phyloP scores from a whole-genome alignment of 2,329 filamentous ascomycete species.

The Venturia carpophila region DNA sequence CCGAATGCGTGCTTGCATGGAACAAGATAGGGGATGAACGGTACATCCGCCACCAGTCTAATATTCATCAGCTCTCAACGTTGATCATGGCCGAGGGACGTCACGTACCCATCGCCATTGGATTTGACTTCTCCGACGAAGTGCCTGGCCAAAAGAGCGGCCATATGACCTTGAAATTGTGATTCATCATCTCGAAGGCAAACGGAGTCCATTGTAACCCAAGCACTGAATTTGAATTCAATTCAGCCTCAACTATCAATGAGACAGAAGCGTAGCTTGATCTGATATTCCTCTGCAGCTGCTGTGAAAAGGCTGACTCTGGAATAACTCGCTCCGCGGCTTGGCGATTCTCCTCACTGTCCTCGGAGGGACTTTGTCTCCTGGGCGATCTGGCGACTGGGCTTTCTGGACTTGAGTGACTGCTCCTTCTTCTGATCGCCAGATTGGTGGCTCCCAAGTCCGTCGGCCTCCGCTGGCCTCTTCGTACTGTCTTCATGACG shows the following conservation, averaged over 20 bases:
- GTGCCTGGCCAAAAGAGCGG: slow-evolving; percentile 7
- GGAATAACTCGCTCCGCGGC: neutral
- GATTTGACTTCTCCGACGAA: neutral
- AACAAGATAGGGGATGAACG: neutral
- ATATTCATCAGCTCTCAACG: neutral
- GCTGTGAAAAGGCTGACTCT: neutral
- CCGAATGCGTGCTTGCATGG: slow-evolving; percentile 8
- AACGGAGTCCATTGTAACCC: neutral
- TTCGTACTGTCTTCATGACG: slow-evolving; percentile 11
- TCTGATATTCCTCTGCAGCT: neutral
- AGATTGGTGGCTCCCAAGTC: neutral
- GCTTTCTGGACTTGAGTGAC: neutral
- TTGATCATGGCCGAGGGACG: neutral
- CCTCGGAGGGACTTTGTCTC: neutral
- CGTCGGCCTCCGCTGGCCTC: neutral
- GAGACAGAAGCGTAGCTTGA: neutral
- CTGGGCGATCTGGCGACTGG: neutral
- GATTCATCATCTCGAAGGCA: slow-evolving; percentile 8
- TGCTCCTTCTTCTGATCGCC: neutral
- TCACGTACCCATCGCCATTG: slow-evolving; percentile 5
- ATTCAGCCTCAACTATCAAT: neutral
- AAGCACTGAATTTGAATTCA: neutral
- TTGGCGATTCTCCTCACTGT: neutral
- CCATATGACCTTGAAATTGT: slow-evolving; percentile 10
- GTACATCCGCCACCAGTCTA: slow-evolving; percentile 10